Evolutionary conservation across 1,284 basidiomycete genomes (phyloP).

Genomic region (Microbotryum saponariae): DNA sequence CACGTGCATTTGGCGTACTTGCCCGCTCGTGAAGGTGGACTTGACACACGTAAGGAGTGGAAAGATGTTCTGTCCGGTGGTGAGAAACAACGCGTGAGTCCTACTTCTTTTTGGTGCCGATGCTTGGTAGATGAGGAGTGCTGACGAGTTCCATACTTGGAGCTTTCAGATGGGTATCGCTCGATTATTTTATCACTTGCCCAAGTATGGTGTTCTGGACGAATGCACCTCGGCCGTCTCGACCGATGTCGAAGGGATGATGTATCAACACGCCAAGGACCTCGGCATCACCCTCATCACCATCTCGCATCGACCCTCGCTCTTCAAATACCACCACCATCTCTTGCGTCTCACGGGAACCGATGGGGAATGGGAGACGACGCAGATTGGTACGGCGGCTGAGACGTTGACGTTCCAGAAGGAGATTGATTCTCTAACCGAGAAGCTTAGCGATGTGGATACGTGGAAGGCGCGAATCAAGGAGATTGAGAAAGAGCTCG

Average conservation of each 20-base stretch:
- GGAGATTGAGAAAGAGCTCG: slow-evolving; percentile 43
- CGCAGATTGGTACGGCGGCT: slow-evolving; percentile 60
- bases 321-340: slow-evolving; percentile 74
- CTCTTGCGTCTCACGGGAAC: slow-evolving; percentile 63
- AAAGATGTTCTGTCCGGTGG: slow-evolving; percentile 83
- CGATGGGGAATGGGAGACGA: slow-evolving; percentile 61
- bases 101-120: no score
- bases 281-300: slow-evolving; percentile 88
- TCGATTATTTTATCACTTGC: slow-evolving; percentile 73
- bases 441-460: slow-evolving; percentile 42
- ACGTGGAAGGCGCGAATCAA: slow-evolving; percentile 41
- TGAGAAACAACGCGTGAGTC: slow-evolving; percentile 77
- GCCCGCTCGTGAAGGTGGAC: slow-evolving; percentile 79
- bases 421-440: slow-evolving; percentile 42
- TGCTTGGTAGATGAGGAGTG: background rate
- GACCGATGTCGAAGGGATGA: slow-evolving; percentile 87
- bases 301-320: slow-evolving; percentile 71
- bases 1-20: slow-evolving; percentile 79
- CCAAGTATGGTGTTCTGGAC: slow-evolving; percentile 51
- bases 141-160: no score
- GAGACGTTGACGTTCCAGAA: slow-evolving; percentile 54
- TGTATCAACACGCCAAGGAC: slow-evolving; percentile 92
- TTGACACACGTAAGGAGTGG: slow-evolving; percentile 89
- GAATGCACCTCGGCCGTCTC: slow-evolving; percentile 96
- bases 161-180: slow-evolving; percentile 66